These are phyloP conservation scores for Physcomitrium patens DNA, from an alignment of 225 moss, liverwort and hornwort species.

Conservation along the genomic window DNA sequence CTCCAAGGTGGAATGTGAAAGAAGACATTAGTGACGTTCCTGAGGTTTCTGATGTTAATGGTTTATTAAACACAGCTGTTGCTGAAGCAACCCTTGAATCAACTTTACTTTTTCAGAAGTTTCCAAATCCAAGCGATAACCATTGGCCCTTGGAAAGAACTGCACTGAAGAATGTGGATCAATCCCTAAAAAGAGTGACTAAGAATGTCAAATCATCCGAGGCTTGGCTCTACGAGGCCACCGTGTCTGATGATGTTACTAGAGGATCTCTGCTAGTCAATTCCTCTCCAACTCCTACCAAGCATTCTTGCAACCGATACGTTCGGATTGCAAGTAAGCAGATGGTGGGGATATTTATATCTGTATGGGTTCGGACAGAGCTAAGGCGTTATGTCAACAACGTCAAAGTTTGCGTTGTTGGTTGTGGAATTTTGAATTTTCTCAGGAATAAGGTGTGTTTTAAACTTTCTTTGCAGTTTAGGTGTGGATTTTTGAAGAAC, in stretches of 20 bases:
- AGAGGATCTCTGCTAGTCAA: not conserved
- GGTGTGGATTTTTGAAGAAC: too few relatives aligned
- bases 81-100: constrained; percentile 34
- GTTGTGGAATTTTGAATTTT: constrained; percentile 75
- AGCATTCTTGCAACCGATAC: constrained; percentile 28
- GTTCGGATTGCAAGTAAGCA: constrained; percentile 75
- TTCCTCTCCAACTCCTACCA: too few relatives aligned
- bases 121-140: not conserved
- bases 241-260: constrained; percentile 27
- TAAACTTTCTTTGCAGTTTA: not conserved
- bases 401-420: constrained; percentile 73
- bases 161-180: not conserved
- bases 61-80: constrained; percentile 31
- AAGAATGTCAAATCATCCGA: too few relatives aligned
- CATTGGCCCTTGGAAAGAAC: constrained; percentile 14
- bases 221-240: not conserved
- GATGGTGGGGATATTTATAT: constrained; percentile 83
- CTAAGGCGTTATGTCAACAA: constrained; percentile 76
- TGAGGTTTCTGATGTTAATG: constrained; percentile 28
- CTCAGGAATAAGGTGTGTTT: constrained; percentile 67
- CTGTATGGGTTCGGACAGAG: constrained; percentile 67
- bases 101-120: constrained; percentile 19
- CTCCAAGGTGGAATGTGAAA: constrained; percentile 29
- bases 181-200: too few relatives aligned
- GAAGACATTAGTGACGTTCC: not conserved